Evolutionary conservation across 2,329 filamentous ascomycete genomes (phyloP), one percentile per base, ranked within the genome.

Genomic region (Epichloe typhina): DNA sequence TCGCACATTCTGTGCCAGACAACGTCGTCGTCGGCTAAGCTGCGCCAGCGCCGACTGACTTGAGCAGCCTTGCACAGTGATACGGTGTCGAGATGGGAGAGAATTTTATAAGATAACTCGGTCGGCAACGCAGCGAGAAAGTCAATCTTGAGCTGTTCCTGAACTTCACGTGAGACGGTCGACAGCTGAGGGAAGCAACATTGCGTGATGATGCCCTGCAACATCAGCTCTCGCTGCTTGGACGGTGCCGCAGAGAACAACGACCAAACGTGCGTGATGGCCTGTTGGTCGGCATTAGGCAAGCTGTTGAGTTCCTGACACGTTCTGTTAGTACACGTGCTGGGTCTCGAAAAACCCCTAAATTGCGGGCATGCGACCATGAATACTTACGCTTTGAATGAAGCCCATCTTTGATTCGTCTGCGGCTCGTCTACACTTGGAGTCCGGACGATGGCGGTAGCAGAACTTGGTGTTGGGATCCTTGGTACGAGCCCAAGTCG

Each of bases 1-100:
- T 95, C 89, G 64, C 93, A 98, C 90, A 97, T 96, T 56, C 84
- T 86, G 63, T 96, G 69, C 93, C 93, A 98, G 4, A 98, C 91
- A 8, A 95, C 86, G 65, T 98, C 91, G 62, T 96, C 91, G 60
- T 97, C 93, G n/a, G 93, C 91, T 40, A 98, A 72, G 52, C 80
- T 80, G 55, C 88, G 79, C 93, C 93, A 98, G 59, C 84, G 78
- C 52, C 83, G 80, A 64, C 88, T 96, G 50, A 98, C 93, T 66
- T 96, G 90, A 0, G 93, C 88, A 1, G 93, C 91, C 66, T 95
- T 95, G 73, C 93, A 97, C 0, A 98, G 76, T 0, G 91, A 96
- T 2, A 86, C 85, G 1, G 91, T 96, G 66, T 98, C 93, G 52
- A 98, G 83, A 60, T 86, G 93, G 59, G 85, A 90, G 3, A 98